A percentile compares a stretch with the other conserved stretches of the same genome.
Evolutionary conservation across 2,329 filamentous ascomycete genomes (phyloP).

Genomic region (Sporothrix brunneoviolacea): DNA sequence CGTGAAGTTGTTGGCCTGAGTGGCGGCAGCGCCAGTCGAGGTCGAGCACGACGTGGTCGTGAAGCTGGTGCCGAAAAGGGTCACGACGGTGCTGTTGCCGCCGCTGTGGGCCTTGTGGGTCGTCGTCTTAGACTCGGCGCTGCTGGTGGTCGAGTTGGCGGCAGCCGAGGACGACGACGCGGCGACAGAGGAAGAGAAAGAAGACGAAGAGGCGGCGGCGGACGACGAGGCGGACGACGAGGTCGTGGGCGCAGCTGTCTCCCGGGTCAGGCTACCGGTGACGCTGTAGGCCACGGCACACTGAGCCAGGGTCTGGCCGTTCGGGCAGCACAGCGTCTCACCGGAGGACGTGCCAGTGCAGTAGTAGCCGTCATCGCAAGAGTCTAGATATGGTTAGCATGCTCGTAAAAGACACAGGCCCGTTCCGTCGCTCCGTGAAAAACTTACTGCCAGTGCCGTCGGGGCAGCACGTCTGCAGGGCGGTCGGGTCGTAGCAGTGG

Average conservation of each 20-base stretch:
- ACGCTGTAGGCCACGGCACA: conserved; percentile 48
- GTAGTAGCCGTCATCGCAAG: conserved; percentile 55
- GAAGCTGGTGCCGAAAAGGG: conserved; percentile 18
- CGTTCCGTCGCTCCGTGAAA: neutral
- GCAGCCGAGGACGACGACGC: conserved; percentile 8
- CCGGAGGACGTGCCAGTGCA: conserved; percentile 44
- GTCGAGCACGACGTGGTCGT: conserved; percentile 10
- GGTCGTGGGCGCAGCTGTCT: conserved; percentile 30
- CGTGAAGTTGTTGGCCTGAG: conserved; percentile 13
- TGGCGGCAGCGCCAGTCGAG: neutral
- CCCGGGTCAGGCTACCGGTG: conserved; percentile 42
- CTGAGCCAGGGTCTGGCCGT: conserved; percentile 44
- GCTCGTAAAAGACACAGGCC: no score
- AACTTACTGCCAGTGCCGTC: conserved; percentile 50
- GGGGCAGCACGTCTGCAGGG: conserved; percentile 50
- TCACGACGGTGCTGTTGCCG: conserved; percentile 17
- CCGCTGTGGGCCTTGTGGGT: conserved; percentile 9
- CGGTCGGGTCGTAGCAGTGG: conserved; percentile 52
- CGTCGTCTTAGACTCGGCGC: conserved; percentile 5
- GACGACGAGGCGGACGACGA: conserved; percentile 26
- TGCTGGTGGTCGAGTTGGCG: conserved; percentile 12
- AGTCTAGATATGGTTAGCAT: conserved; percentile 44
- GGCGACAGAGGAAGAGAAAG: no score
- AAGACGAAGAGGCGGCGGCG: conserved; percentile 18
- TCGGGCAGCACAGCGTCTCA: conserved; percentile 55